phyloP scores from a whole-genome alignment of 1,284 basidiomycete genomes.

The Microstroma glucosiphilum region DNA sequence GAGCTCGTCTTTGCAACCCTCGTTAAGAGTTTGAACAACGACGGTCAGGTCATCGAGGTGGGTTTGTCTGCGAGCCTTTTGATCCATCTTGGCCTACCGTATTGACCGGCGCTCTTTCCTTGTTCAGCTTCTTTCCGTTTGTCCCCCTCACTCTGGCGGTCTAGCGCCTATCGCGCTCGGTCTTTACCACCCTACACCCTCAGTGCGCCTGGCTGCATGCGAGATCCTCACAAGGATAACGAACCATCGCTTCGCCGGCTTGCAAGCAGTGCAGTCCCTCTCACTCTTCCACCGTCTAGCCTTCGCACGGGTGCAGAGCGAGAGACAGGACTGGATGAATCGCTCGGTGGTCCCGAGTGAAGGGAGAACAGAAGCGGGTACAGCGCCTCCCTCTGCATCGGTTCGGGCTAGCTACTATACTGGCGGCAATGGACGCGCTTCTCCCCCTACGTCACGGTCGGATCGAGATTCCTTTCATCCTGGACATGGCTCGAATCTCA shows the following conservation, averaged over 20 bases:
- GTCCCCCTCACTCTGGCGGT: constrained; percentile 74
- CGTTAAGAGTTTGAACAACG: constrained; percentile 54
- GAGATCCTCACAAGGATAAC: constrained; percentile 52
- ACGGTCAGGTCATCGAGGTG: constrained; percentile 79
- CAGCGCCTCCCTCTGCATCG: no score
- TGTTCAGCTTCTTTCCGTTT: constrained; percentile 67
- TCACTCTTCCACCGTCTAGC: constrained; percentile 89
- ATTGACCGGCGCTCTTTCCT: neutral
- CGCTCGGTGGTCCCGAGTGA: no score
- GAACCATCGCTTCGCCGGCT: constrained; percentile 58
- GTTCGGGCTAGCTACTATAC: no score
- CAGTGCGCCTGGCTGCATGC: constrained; percentile 69
- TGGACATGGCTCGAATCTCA: no score
- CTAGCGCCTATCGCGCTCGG: constrained; percentile 78
- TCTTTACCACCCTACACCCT: constrained; percentile 74
- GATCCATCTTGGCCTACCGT: neutral
- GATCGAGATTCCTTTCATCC: no score
- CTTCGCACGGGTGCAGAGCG: constrained; percentile 43
- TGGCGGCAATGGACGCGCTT: no score
- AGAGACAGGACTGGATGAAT: constrained; percentile 15
- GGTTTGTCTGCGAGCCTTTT: constrained; percentile 11
- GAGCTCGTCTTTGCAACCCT: constrained; percentile 70
- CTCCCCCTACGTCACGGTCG: no score
- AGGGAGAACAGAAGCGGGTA: no score
- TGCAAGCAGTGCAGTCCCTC: constrained; percentile 71